A percentile compares a stretch with the other conserved stretches of the same genome.
phyloP scores from a whole-genome alignment of 2,329 filamentous ascomycete species.

The Fusarium decemcellulare region DNA sequence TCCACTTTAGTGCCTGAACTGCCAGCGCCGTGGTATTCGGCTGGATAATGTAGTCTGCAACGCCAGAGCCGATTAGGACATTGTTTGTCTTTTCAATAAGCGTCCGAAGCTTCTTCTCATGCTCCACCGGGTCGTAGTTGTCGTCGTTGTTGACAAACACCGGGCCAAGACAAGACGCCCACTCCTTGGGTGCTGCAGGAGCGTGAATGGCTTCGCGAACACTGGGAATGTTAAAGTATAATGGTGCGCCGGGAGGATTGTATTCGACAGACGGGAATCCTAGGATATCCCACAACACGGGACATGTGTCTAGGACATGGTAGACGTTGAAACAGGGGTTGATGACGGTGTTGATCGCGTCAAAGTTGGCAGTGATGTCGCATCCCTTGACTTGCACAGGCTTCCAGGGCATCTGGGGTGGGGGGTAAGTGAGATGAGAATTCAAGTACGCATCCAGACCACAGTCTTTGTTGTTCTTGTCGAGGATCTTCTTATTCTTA shows the following conservation, averaged over 20 bases:
- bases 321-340: slow-evolving; percentile 86
- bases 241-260: slow-evolving; percentile 66
- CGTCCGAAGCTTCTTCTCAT: slow-evolving; percentile 64
- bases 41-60: slow-evolving; percentile 77
- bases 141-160: slow-evolving; percentile 62
- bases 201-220: slow-evolving; percentile 79
- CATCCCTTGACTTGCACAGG: slow-evolving; percentile 56
- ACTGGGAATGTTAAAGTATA: slow-evolving; percentile 79
- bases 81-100: slow-evolving; percentile 82
- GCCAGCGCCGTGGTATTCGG: slow-evolving; percentile 78
- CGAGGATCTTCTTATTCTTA: slow-evolving; percentile 45
- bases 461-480: slow-evolving; percentile 58
- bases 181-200: slow-evolving; percentile 58
- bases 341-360: slow-evolving; percentile 65
- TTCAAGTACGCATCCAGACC: slow-evolving; percentile 72
- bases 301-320: slow-evolving; percentile 78
- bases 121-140: slow-evolving; percentile 58
- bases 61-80: slow-evolving; percentile 81
- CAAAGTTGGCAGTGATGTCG: slow-evolving; percentile 68
- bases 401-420: slow-evolving; percentile 62
- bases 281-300: slow-evolving; percentile 78
- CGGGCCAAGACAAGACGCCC: slow-evolving; percentile 66
- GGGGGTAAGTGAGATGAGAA: slow-evolving; percentile 76
- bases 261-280: slow-evolving; percentile 77
- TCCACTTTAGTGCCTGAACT: slow-evolving; percentile 88